Conservation (phyloP, 352 stramenopile genomes). For the Phytophthora pluvialis region DNA sequence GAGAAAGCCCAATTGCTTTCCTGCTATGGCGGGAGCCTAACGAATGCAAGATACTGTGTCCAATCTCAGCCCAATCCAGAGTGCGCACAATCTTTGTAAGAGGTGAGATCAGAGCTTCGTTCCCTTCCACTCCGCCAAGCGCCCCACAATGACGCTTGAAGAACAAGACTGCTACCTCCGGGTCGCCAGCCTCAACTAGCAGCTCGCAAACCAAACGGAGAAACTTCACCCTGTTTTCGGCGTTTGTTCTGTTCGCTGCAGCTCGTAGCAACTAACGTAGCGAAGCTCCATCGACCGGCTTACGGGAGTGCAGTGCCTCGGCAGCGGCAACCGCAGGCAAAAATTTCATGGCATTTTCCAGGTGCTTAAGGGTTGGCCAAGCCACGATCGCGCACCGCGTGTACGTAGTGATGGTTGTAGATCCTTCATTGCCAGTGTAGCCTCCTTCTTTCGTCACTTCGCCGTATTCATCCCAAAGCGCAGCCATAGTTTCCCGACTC, state of each 20-base stretch:
- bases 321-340: not conserved
- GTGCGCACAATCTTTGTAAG: conserved; percentile 12
- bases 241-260: not conserved
- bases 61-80: conserved; percentile 23
- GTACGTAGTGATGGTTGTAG: not conserved
- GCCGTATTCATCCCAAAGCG: not conserved
- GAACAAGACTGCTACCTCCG: conserved; percentile 10
- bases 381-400: conserved; percentile 5
- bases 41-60: not conserved
- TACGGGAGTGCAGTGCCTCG: not conserved
- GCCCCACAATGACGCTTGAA: conserved; percentile 12
- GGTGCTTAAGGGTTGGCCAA: not conserved
- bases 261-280: not conserved
- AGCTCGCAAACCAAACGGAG: conserved; percentile 1
- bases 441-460: not conserved
- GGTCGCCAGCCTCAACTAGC: not conserved
- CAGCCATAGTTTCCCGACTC: not conserved
- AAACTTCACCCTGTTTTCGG: not conserved
- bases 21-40: not conserved
- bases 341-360: not conserved
- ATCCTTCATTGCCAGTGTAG: conserved; percentile 5
- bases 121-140: conserved; percentile 2
- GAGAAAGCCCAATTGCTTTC: not conserved
- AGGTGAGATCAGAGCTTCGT: conserved; percentile 1
- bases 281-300: not conserved